These are phyloP conservation scores for Beauveria australis DNA, from an alignment of 2,329 filamentous ascomycete species.

Conservation along the genomic window DNA sequence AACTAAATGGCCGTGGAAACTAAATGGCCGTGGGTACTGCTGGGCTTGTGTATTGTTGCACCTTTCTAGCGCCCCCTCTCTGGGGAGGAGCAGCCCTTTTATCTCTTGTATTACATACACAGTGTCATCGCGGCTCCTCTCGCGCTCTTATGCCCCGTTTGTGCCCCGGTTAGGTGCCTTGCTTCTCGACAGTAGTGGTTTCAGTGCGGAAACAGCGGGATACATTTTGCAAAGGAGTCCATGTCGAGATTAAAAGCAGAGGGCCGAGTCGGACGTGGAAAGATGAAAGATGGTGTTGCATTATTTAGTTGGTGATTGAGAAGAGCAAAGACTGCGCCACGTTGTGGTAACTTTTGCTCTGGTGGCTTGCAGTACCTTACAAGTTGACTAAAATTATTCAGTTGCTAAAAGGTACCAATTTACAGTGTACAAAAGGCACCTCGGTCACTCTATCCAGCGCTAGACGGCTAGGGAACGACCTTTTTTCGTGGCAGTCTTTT, in stretches of 20 bases:
- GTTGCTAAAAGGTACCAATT: neutral
- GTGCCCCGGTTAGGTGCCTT: neutral
- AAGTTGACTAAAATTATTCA: no score
- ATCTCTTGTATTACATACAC: neutral
- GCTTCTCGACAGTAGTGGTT: neutral
- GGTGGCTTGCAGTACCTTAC: neutral
- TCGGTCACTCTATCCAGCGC: neutral
- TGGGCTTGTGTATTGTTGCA: neutral
- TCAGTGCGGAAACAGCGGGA: neutral
- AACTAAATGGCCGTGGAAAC: neutral
- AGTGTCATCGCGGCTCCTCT: neutral
- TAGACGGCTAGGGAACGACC: neutral
- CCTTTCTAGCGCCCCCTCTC: neutral
- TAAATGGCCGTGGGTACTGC: neutral
- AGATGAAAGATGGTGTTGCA: neutral
- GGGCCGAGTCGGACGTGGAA: neutral
- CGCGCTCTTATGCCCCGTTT: neutral
- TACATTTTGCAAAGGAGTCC: no score
- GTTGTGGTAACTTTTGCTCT: neutral
- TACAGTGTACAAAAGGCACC: neutral
- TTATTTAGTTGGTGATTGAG: neutral
- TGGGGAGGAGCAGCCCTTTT: neutral
- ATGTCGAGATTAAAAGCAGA: neutral
- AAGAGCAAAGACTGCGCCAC: neutral
- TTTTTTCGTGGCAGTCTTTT: neutral